A percentile compares a stretch with the other conserved stretches of the same genome.
Evolutionary conservation across 805 yeast species (phyloP).

Genomic region (Ogataea glucozyma): DNA sequence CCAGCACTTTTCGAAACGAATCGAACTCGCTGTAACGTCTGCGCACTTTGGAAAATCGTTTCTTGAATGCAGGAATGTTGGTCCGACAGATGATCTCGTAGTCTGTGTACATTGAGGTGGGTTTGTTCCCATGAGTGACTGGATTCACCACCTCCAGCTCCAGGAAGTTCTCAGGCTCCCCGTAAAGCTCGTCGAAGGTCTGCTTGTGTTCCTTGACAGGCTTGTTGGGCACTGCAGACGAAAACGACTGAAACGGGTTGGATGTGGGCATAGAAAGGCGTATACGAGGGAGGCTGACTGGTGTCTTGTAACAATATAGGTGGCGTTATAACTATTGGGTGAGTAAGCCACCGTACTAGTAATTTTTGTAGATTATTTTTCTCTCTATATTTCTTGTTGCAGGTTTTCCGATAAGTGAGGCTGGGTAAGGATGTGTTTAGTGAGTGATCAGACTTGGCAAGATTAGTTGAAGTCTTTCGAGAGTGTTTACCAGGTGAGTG

Average conservation of each 20-base stretch:
- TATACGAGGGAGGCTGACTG: too few relatives aligned
- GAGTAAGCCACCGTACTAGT: too few relatives aligned
- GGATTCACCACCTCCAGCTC: slow-evolving; percentile 89
- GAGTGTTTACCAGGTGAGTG: too few relatives aligned
- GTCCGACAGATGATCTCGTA: slow-evolving; percentile 89
- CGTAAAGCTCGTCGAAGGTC: slow-evolving; percentile 80
- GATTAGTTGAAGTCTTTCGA: too few relatives aligned
- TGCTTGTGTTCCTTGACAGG: slow-evolving; percentile 44
- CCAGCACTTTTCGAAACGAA: slow-evolving; percentile 68
- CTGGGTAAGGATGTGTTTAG: background rate
- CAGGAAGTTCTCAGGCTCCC: slow-evolving; percentile 90
- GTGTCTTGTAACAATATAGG: too few relatives aligned
- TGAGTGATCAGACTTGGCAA: too few relatives aligned
- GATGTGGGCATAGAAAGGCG: slow-evolving; percentile 25
- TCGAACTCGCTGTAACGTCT: slow-evolving; percentile 92
- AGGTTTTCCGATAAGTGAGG: background rate
- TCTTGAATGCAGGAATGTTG: slow-evolving; percentile 83
- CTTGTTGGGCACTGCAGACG: slow-evolving; percentile 26
- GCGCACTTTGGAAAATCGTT: slow-evolving; percentile 64
- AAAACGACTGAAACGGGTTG: slow-evolving; percentile 36
- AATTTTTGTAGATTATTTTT: too few relatives aligned
- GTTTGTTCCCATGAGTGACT: slow-evolving; percentile 64
- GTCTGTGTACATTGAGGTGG: slow-evolving; percentile 73
- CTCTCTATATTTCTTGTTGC: too few relatives aligned
- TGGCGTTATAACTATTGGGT: too few relatives aligned